Evolutionary conservation across 2,329 filamentous ascomycete genomes (phyloP).

Genomic region (Aureobasidium sp.): DNA sequence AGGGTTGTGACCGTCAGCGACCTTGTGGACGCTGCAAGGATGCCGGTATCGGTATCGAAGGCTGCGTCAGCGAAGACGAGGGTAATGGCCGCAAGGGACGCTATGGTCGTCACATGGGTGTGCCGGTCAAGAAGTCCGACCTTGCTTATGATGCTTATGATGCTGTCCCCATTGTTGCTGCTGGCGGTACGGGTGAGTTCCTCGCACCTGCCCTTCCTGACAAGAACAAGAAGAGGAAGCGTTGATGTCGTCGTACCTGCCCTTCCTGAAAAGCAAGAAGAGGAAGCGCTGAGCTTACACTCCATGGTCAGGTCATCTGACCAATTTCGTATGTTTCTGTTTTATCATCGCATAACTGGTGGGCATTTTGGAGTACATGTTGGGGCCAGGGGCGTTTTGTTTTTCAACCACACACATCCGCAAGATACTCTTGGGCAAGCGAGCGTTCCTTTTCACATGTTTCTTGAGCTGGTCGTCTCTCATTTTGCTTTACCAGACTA

Average conservation of each 20-base stretch:
- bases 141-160: conserved; percentile 16
- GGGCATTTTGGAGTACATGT: conserved; percentile 12
- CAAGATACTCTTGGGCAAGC: conserved; percentile 8
- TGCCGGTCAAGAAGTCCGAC: conserved; percentile 52
- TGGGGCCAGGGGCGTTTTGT: neutral
- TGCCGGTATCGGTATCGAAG: conserved; percentile 84
- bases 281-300: conserved; percentile 48
- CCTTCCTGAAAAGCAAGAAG: conserved; percentile 55
- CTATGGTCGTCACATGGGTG: conserved; percentile 66
- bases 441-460: conserved; percentile 6
- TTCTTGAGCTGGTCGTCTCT: conserved; percentile 6
- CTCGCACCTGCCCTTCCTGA: conserved; percentile 34
- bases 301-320: neutral
- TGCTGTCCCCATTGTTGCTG: conserved; percentile 15
- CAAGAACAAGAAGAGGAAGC: conserved; percentile 64
- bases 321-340: conserved; percentile 10
- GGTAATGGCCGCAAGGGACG: conserved; percentile 94
- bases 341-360: neutral
- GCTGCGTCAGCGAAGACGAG: conserved; percentile 95
- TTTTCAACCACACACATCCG: neutral
- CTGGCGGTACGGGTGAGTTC: conserved; percentile 28
- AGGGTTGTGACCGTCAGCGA: conserved; percentile 93
- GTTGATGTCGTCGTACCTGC: conserved; percentile 34
- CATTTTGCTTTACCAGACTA: conserved; percentile 5
- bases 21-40: conserved; percentile 94